Evolutionary conservation across 176 grass and related monocot genomes (phyloP), one percentile per base, ranked within the genome.

Genomic region (Alloteropsis semialata): DNA sequence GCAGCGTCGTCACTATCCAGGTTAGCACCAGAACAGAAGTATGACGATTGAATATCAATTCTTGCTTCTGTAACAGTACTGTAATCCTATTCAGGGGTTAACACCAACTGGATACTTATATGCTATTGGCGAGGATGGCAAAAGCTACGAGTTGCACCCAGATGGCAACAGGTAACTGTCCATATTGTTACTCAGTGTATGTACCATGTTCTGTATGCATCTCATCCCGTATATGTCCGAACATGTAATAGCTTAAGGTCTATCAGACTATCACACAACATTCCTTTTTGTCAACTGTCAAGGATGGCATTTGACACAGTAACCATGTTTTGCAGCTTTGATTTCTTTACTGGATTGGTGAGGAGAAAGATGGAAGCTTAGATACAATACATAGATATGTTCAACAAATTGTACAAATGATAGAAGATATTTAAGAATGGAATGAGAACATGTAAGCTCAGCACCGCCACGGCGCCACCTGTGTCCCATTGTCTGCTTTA

Each of bases 301-400:
- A 49, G 25, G 6, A 50, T 50, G 1, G 15, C 25, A 57, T 72
- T 22, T 91, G 50, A 83, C 38, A 5, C 25, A 22, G 11, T 87
- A 72, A 72, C 44, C 9, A 72, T 76, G 36, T 45, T 84, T 72
- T 89, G 83, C 89, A 96, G 93, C 73, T 96, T 99, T 89, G 93
- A 94, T 90, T 99, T 99, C 87, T 99, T 99, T 70, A 89, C 72
- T 63, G 93, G 96, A 83, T 89, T 99, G 74, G 93, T 96, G 66
- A 89, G 91, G 83, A 96, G 89, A 75, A 99, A 94, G 72, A 87
- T 99, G 53, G 51, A 82, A 46, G 66, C 68, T 76, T 78, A 90
- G 71, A 36, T 76, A 70, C 36, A 66, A 22, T 50, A 11, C 8
- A 12, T 50, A 44, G 16, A 70, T 43, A 81, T 30, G 6, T 2